Evolutionary conservation across 2,329 filamentous ascomycete genomes (phyloP), one percentile per base, ranked within the genome.

Genomic region (Fusarium mangiferae): DNA sequence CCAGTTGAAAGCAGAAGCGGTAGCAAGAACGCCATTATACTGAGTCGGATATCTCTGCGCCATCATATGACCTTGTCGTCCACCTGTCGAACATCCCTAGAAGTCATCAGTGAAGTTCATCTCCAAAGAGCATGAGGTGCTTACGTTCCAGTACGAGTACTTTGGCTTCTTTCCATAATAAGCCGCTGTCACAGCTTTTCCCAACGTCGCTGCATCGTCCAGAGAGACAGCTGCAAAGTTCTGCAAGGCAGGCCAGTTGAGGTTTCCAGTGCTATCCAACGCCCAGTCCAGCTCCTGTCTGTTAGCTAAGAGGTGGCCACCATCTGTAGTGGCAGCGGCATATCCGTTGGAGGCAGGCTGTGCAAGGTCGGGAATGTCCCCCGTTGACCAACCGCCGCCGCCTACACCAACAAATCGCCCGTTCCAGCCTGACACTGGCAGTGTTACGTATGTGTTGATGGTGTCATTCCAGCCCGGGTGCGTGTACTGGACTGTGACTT

Each of bases 11-110:
- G 85, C 87, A 3, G 85, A 84, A 4, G 81, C 81, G 1, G 82
- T 84, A 2, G 87, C 87, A 0, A 88, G 76, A 20, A 90, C 84
- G 6, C 88, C 88, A 51, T 90, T 86, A 49, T 88, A 90, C 39
- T 87, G 85, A 3, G 85, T 81, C 0, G 88, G 88, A 66, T 86
- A 89, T 14, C 83, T 77, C 72, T 90, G 86, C 0, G 87, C 85
- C 17, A 87, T 82, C 73, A 86, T 86, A 30, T 89, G 79, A 13
- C 88, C 89, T 77, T 90, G 88, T 3, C 89, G 82, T 5, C 89
- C 89, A 18, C 89, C 88, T 0, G 86, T 88, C 3, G 86, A 88
- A 73, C 88, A 89, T 20, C 88, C 68, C 68, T 70, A 3, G 0
- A 1, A 9, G 14, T 1, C 2, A 12, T 70, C 18, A 70, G 42